These are phyloP conservation scores for Boletus pseudopeckii DNA, from an alignment of 768 basidiomycete species.

Conservation along the genomic window DNA sequence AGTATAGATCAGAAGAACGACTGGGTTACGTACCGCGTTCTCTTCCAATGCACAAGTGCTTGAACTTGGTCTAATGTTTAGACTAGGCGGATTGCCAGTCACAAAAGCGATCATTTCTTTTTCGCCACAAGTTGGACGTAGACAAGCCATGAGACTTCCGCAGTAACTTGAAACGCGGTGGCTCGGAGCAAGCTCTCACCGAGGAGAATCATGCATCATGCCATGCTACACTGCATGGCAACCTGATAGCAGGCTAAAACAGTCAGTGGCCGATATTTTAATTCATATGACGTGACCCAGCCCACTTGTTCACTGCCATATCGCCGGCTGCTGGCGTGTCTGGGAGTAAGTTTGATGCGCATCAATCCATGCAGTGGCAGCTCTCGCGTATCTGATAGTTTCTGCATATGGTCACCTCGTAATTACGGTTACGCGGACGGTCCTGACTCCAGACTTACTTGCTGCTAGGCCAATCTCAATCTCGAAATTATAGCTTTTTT, in stretches of 20 bases:
- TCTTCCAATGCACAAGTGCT: not conserved
- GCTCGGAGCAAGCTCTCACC: not conserved
- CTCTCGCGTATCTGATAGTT: not conserved
- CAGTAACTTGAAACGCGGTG: not conserved
- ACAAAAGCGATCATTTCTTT: not conserved
- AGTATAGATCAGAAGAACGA: not conserved
- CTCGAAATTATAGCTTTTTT: slow-evolving; percentile 2
- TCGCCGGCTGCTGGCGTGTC: not conserved
- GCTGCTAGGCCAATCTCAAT: not conserved
- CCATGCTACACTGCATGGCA: not conserved
- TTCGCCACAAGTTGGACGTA: not conserved
- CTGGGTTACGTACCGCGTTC: not conserved
- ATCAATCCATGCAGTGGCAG: not conserved
- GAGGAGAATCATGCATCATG: not conserved
- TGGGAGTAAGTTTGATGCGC: not conserved
- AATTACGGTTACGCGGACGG: not conserved
- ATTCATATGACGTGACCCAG: not conserved
- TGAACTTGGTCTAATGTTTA: not conserved
- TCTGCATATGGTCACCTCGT: not conserved
- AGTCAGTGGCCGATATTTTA: too few relatives aligned
- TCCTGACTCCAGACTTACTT: not conserved
- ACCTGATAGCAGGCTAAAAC: too few relatives aligned
- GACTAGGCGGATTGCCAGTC: not conserved
- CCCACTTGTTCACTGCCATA: slow-evolving; percentile 3
- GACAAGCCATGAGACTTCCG: not conserved